Evolutionary conservation across 2,329 filamentous ascomycete species (phyloP), one percentile per base, ranked within the genome.

Genomic region (Paraconiothyrium sp.): DNA sequence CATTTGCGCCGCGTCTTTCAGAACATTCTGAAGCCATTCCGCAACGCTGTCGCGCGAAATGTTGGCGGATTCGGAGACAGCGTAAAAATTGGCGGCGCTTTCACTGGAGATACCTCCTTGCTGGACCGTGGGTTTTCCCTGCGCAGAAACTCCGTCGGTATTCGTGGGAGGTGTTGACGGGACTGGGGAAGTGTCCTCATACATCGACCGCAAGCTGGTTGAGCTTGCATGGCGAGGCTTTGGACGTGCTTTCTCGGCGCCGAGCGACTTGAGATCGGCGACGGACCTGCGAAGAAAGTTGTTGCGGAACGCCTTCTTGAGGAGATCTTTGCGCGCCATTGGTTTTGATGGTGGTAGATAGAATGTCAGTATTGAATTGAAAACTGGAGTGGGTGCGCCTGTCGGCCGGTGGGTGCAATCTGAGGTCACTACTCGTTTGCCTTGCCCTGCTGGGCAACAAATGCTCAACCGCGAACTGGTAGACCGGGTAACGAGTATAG

Each of bases 251-350:
- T 47, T 35, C 5, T 55, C 41, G 9, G 16, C 16, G 30, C 22
- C 30, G 39, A 22, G 24, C 44, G 51, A 56, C n/a, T 52, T 61
- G 44, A 48, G 52, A 30, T 55, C 52, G 10, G 39, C 52, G 24
- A 56, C 35, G 9, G 54, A 58, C 50, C 58, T 61, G 43, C 57
- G 59, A 11, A 55, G 32, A 32, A 54, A 51, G 4, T 46, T 50
- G 44, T 58, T 58, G 43, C 47, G 59, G 44, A 61, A 58, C 32
- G 57, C 55, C 39, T 49, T 51, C 34, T 54, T 52, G 48, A 61
- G 54, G 10, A 61, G 43, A 34, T 55, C 41, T 55, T 58, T 61
- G 49, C 41, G 59, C 24, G 54, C 30, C 59, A 61, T 61, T n/a
- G 7, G 20, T 14, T 14, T 39, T 35, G 35, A 44, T 7, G 8